Conservation (phyloP, 768 basidiomycete species). For the Suillus occidentalis region DNA sequence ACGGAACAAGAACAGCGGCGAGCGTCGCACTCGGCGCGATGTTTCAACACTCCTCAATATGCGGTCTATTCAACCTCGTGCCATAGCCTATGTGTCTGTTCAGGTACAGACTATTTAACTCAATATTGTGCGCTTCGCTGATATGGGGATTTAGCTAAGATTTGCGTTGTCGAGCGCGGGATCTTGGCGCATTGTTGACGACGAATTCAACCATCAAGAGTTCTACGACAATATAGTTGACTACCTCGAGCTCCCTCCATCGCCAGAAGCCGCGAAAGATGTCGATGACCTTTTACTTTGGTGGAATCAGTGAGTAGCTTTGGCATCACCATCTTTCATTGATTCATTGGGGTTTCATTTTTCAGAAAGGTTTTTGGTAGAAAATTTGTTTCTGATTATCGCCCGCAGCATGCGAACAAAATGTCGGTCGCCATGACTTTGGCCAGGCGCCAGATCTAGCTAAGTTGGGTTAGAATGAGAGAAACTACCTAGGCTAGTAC, state of each 20-base stretch:
- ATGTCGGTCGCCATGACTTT: not conserved
- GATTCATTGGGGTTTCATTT: not conserved
- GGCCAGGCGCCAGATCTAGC: not conserved
- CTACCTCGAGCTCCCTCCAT: not conserved
- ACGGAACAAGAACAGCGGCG: not conserved
- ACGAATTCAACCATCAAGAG: not conserved
- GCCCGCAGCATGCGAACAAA: not conserved
- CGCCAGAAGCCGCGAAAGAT: not conserved
- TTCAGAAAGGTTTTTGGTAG: not conserved
- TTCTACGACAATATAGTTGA: not conserved
- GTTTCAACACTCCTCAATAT: not conserved
- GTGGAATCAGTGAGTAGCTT: conserved; percentile 7
- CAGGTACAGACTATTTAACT: not conserved
- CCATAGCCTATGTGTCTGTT: not conserved
- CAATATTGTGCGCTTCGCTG: not conserved
- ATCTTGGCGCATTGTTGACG: not conserved
- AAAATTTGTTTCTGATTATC: not conserved
- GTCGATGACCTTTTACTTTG: not conserved
- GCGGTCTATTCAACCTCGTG: not conserved
- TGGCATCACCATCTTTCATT: not conserved
- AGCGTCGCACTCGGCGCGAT: not conserved
- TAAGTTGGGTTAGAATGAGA: not conserved
- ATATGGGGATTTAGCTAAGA: not conserved
- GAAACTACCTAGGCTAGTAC: too few species aligned
- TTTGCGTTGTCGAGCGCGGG: not conserved